Evolutionary conservation across 208 protist species (phyloP).

Genomic region (Wallacemonas collosoma): DNA sequence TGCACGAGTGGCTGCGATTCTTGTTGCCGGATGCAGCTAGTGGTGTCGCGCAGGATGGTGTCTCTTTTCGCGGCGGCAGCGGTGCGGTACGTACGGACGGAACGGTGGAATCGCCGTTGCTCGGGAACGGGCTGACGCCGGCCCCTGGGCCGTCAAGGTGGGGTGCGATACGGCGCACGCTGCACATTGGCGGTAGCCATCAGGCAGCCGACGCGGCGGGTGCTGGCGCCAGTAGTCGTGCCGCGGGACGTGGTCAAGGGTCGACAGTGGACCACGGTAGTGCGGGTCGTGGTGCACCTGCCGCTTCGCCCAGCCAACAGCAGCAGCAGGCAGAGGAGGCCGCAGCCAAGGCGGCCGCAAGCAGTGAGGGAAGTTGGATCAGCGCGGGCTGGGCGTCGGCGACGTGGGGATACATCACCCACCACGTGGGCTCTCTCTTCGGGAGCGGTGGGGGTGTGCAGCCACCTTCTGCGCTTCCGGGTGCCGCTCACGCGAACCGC

Average conservation of each 20-base stretch:
- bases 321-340: not conserved
- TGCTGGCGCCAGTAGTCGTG: too few relatives aligned
- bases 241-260: too few relatives aligned
- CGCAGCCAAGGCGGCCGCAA: not conserved
- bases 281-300: too few relatives aligned
- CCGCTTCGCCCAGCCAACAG: not conserved
- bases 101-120: not conserved
- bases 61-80: too few relatives aligned
- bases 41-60: too few relatives aligned
- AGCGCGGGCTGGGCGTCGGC: slow-evolving; percentile 12
- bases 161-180: slow-evolving; percentile 4
- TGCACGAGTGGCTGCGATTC: slow-evolving; percentile 28
- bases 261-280: too few relatives aligned
- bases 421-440: slow-evolving; percentile 20
- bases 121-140: not conserved
- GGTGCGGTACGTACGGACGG: not conserved
- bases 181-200: not conserved
- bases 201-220: too few relatives aligned
- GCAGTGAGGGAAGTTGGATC: slow-evolving; percentile 23
- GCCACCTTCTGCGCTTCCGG: too few relatives aligned
- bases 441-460: slow-evolving; percentile 6
- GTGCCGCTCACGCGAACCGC: too few relatives aligned
- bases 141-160: slow-evolving; percentile 7
- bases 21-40: not conserved
- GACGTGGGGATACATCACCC: slow-evolving; percentile 25